A percentile compares a stretch with the other conserved stretches of the same genome.
Conservation (phyloP, 2,329 filamentous ascomycete species). For the Chaetomium sp. region DNA sequence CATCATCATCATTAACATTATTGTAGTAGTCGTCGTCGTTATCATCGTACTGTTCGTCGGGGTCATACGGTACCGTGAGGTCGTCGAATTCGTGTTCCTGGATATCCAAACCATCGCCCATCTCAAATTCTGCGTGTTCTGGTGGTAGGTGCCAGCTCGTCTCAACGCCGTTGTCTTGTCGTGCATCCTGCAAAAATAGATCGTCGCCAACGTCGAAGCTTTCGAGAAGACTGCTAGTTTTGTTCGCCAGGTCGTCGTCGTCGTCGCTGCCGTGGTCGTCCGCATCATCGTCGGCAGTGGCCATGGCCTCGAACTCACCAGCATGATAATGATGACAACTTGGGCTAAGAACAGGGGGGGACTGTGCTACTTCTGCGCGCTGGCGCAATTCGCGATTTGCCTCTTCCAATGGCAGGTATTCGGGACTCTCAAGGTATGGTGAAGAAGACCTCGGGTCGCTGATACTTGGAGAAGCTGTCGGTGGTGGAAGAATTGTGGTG, state of each 20-base stretch:
- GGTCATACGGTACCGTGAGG: slow-evolving; percentile 41
- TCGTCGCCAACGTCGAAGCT: neutral
- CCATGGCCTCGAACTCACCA: slow-evolving; percentile 39
- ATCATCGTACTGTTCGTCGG: slow-evolving; percentile 11
- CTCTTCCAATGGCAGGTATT: slow-evolving; percentile 27
- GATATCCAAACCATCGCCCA: neutral
- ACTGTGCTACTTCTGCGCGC: slow-evolving; percentile 26
- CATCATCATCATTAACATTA: slow-evolving; percentile 63
- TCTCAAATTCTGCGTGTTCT: too few species aligned
- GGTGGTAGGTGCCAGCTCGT: neutral
- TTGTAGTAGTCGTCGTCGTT: slow-evolving; percentile 35
- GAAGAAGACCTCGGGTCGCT: slow-evolving; percentile 36
- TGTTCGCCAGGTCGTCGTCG: neutral
- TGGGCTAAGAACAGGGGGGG: slow-evolving; percentile 14
- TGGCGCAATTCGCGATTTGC: slow-evolving; percentile 24
- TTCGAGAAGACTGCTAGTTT: neutral
- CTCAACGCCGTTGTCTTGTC: neutral
- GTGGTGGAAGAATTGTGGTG: slow-evolving; percentile 35
- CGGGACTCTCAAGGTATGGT: slow-evolving; percentile 36
- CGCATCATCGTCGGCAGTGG: slow-evolving; percentile 15
- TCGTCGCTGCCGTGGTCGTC: too few species aligned
- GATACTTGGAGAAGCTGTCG: slow-evolving; percentile 24
- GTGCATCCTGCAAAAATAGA: neutral
- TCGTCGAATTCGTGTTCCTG: slow-evolving; percentile 15
- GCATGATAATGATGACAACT: slow-evolving; percentile 36